Base-by-base conservation (phyloP, 176 grass and related monocot genomes). In the Metroxylon sagu region DNA sequence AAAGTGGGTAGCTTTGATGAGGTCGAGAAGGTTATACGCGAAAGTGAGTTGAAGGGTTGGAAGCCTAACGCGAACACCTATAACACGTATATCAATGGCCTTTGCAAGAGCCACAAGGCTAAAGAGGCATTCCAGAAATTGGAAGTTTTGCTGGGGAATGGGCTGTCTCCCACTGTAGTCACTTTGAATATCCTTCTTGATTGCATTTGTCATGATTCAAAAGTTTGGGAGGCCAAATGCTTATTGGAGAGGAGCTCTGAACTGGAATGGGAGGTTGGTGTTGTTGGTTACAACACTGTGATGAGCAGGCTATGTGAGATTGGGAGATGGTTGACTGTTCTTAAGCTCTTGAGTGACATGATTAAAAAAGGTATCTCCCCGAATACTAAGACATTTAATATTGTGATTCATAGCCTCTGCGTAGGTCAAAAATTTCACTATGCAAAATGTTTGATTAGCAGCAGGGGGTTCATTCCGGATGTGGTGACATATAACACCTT, bases 401-500 rank as follows among this genome's bases (percentile, higher is more conserved):
- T 95, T 81, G 69, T 95, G 35, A 81, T 95, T 48, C 73, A 53
- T 60, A 81, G 90, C 62, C 79, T 95, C 64, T 95, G 85, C 59
- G 35, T 30, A 26, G 71, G 51, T 18, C 60, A 74, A n/a, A 81
- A 86, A 64, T 53, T 64, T 69, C 19, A 29, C 5, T 8, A 75
- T 61, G 82, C 70, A 25, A 76, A 70, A 59, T 73, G 50, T 39
- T 19, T 89, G 25, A 52, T 86, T 54, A 64, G 5, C 51, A 83
- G 52, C 62, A 60, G 64, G 70, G 82, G 53, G 16, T 82, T 82
- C 81, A 51, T 59, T 25, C 65, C 82, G 76, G 76, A 95, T 66
- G 79, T 69, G 4, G 90, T 95, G 50, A 76, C 90, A 63, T 95
- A 89, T 73, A 95, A 95, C 81, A 95, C 68, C 66, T 77, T 95